Percentiles rank a stretch among this genome's conserved stretches.
Conservation (phyloP, 1,139 yeast genomes). For the Saccharomyces hybrid region DNA sequence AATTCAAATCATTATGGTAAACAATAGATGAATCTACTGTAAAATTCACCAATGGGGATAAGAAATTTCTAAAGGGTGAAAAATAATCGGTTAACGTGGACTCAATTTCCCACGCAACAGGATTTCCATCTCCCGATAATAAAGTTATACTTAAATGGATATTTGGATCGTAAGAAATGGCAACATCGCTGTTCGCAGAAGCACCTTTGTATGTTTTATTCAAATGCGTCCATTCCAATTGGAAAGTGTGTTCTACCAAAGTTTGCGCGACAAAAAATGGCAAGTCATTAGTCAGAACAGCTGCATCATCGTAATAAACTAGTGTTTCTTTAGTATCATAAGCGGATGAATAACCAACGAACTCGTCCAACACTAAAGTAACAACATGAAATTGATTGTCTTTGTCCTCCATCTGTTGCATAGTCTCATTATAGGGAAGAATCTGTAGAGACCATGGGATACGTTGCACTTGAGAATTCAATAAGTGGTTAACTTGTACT, state of each 20-base stretch:
- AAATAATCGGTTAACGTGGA: constrained; percentile 38
- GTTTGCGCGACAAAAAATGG: constrained; percentile 58
- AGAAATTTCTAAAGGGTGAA: constrained; percentile 39
- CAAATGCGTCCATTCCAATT: constrained; percentile 37
- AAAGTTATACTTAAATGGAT: constrained; percentile 65
- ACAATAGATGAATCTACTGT: constrained; percentile 75
- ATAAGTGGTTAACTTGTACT: constrained; percentile 28
- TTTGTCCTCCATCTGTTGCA: constrained; percentile 7
- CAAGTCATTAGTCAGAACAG: constrained; percentile 49
- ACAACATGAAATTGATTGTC: constrained; percentile 24
- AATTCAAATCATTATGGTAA: constrained; percentile 43
- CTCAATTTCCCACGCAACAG: constrained; percentile 51
- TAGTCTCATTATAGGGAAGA: constrained; percentile 17
- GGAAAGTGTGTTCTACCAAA: constrained; percentile 46
- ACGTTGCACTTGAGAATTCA: constrained; percentile 16
- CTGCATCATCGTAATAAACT: constrained; percentile 40
- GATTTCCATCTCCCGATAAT: constrained; percentile 47
- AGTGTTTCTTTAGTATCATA: constrained; percentile 38
- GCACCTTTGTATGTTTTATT: constrained; percentile 13
- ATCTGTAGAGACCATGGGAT: constrained; percentile 30
- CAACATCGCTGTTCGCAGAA: constrained; percentile 24
- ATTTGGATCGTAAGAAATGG: constrained; percentile 53
- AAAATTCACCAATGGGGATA: constrained; percentile 55
- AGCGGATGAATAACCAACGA: constrained; percentile 20
- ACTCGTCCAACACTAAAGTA: constrained; percentile 22